Evolutionary conservation across 208 protist species (phyloP).

Genomic region (Trichomonas tenax): DNA sequence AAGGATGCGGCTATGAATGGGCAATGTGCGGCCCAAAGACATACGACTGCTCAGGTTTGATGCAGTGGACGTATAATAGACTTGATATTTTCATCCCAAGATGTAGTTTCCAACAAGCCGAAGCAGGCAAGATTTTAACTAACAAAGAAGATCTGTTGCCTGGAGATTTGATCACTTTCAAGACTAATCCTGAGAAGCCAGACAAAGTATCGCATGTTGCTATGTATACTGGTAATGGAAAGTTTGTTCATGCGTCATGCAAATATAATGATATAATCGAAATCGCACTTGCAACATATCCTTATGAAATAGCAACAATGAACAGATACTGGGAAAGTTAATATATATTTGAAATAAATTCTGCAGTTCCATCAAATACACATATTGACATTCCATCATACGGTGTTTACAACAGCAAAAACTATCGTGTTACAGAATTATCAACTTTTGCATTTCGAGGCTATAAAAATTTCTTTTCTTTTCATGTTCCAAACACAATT

Average conservation of each 20-base stretch:
- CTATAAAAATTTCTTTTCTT: too few species aligned
- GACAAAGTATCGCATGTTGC: neutral
- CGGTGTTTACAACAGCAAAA: too few species aligned
- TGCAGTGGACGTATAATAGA: neutral
- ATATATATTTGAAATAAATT: neutral
- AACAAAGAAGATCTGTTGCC: neutral
- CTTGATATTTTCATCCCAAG: neutral
- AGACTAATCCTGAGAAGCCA: neutral
- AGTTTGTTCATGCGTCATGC: neutral
- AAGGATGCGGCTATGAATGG: neutral
- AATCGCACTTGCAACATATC: neutral
- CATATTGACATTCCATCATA: too few species aligned
- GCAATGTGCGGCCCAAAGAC: neutral
- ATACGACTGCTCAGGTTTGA: neutral
- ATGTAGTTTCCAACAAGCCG: neutral
- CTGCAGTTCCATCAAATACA: too few species aligned
- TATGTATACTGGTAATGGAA: neutral
- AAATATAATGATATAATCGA: neutral
- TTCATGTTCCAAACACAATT: too few species aligned
- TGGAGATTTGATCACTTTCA: neutral
- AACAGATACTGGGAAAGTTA: neutral
- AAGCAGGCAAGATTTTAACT: neutral
- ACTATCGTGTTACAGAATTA: too few species aligned
- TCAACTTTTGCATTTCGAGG: too few species aligned
- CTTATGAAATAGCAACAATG: neutral